Base-by-base conservation (phyloP, 1,284 basidiomycete species). In the Cutaneotrichosporon curvatum region DNA sequence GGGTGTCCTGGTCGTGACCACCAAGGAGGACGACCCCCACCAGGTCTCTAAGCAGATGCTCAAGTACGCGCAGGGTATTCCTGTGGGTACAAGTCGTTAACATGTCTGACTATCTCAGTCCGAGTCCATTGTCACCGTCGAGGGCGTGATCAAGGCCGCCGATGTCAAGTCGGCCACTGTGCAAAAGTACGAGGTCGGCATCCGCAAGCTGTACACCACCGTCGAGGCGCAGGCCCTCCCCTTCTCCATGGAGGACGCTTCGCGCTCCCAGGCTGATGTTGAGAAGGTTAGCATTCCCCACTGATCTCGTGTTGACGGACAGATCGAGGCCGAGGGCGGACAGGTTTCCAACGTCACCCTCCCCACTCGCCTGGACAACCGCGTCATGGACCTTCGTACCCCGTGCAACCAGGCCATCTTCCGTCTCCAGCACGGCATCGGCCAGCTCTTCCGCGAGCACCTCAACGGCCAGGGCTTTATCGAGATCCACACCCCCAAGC, bases 11-110 rank as follows among this genome's bases (percentile, higher is more conserved):
- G 76, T 79, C 34, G 81, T 86, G 38, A 59, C 65, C 20, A 53
- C 49, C 36, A 60, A 60, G 32, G 70, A 68, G 37, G 60, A 60
- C 33, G 76, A 85, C 31, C 81, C 83, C 19, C 85, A 83, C 50
- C 84, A 84, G 58, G 79, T 98, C 15, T 96, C 90, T 56, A 95
- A 92, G 72, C 91, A 95, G 71, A 98, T 99, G 95, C 81, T 90
- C 46, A 97, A 94, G 73, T 98, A 87, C 84, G 81, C 85, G 15
- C 82, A 82, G 18, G 68, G 80, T 33, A 75, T 98, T 41, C 76
- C 83, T 31, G 63, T 65, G 43, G 57, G 65, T 39, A 20, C 16
- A 4, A n/a, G 25, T 8, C 12, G 32, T 40, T 10, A 19, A 18
- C 2, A 15, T 8, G 31, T 43, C 56, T 61, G 44, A 62, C 25